Conservation (phyloP, 768 basidiomycete genomes). For the Hericium erinaceus region DNA sequence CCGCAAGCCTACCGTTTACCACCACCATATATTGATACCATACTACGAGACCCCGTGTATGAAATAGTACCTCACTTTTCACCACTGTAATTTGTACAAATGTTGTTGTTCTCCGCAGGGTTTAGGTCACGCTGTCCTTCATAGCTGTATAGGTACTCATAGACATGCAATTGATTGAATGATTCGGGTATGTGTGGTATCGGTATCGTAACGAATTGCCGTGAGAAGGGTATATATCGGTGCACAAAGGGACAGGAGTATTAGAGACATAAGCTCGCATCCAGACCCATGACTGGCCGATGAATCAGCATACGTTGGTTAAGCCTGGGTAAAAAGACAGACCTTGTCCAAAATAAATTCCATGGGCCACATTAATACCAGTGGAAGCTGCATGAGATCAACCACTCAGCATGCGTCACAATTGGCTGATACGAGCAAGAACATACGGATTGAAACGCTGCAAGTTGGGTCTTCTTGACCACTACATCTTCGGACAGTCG, state of each 20-base stretch:
- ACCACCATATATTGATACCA: slow-evolving; percentile 2
- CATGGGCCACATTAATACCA: slow-evolving; percentile 38
- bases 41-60: background rate
- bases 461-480: slow-evolving; percentile 39
- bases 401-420: background rate
- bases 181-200: background rate
- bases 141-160: background rate
- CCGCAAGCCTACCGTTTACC: background rate
- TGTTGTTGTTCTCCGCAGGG: background rate
- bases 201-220: background rate
- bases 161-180: background rate
- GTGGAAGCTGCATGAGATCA: slow-evolving; percentile 28
- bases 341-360: slow-evolving; percentile 39
- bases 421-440: background rate
- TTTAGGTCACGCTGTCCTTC: background rate
- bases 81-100: slow-evolving; percentile 2
- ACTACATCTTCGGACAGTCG: slow-evolving; percentile 31
- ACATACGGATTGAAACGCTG: slow-evolving; percentile 38
- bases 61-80: background rate
- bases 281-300: slow-evolving; percentile 7
- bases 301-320: background rate
- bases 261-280: slow-evolving; percentile 8
- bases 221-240: background rate
- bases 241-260: background rate
- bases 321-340: background rate